A percentile compares a stretch with the other conserved stretches of the same genome.
Conservation (phyloP, 768 basidiomycete genomes). For the Lactarius pseudohatsudake region DNA sequence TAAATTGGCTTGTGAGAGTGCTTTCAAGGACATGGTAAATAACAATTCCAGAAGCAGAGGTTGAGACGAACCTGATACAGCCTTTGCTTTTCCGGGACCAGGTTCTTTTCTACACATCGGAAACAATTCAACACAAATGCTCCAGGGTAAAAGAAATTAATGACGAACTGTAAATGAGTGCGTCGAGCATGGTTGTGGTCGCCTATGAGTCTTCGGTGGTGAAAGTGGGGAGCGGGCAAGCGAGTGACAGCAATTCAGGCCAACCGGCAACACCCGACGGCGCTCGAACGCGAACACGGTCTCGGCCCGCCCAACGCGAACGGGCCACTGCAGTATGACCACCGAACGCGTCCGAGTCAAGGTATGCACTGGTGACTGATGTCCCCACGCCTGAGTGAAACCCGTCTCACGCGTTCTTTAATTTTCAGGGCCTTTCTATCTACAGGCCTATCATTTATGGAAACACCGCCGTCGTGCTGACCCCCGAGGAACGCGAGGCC, state of each 20-base stretch:
- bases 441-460: constrained; percentile 94
- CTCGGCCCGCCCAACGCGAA: not conserved
- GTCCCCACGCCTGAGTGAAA: constrained; percentile 15
- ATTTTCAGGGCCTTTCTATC: constrained; percentile 74
- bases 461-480: constrained; percentile 82
- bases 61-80: constrained; percentile 55
- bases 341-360: constrained; percentile 77
- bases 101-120: constrained; percentile 54
- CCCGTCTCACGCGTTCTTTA: constrained; percentile 10
- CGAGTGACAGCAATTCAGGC: not conserved
- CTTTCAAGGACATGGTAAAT: constrained; percentile 27
- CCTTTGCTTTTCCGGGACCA: constrained; percentile 63
- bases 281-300: constrained; percentile 26
- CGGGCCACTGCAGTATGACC: constrained; percentile 42
- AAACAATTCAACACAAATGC: not conserved
- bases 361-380: constrained; percentile 46
- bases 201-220: constrained; percentile 6
- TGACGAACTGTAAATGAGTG: constrained; percentile 64
- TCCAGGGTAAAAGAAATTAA: not conserved
- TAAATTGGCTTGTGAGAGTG: constrained; percentile 52
- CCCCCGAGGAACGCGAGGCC: constrained; percentile 63
- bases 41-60: not conserved
- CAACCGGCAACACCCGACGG: constrained; percentile 37
- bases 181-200: constrained; percentile 47
- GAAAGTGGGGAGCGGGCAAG: constrained; percentile 28